A percentile compares a stretch with the other conserved stretches of the same genome.
Conservation (phyloP, 1,284 basidiomycete species). For the Ustilago crameri region DNA sequence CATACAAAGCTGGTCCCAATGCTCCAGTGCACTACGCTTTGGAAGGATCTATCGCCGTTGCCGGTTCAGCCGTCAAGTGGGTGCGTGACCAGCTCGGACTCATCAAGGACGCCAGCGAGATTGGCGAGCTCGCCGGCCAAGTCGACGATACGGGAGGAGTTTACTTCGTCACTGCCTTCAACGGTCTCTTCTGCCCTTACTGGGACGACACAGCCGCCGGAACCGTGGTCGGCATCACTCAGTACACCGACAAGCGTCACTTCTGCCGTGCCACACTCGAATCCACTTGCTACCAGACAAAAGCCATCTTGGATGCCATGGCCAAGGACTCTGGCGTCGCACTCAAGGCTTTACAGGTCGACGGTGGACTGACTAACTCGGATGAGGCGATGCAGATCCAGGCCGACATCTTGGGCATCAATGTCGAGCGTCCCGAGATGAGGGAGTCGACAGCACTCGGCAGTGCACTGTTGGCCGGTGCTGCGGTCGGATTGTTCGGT, state of each 20-base stretch:
- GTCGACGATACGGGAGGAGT: conserved; percentile 88
- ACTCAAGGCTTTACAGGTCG: conserved; percentile 86
- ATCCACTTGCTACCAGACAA: conserved; percentile 82
- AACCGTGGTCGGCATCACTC: conserved; percentile 81
- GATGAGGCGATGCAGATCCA: conserved; percentile 88
- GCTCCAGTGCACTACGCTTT: conserved; percentile 88
- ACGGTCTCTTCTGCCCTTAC: conserved; percentile 84
- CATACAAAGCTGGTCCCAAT: conserved; percentile 86
- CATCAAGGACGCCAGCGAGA: conserved; percentile 82
- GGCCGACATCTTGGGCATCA: conserved; percentile 91
- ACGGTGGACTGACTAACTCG: conserved; percentile 73
- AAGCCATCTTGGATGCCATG: conserved; percentile 94
- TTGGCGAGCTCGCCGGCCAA: conserved; percentile 84
- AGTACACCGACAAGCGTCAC: conserved; percentile 91
- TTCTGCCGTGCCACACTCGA: conserved; percentile 88
- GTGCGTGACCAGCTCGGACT: conserved; percentile 88
- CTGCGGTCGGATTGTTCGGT: conserved; percentile 88
- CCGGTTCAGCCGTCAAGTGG: conserved; percentile 95
- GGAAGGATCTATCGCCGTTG: conserved; percentile 94
- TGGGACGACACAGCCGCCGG: conserved; percentile 90
- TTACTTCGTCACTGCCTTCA: conserved; percentile 97
- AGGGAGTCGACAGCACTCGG: conserved; percentile 97
- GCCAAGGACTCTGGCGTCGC: conserved; percentile 80
- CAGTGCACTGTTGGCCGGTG: conserved; percentile 93
- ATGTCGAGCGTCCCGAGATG: conserved; percentile 92